Conservation (phyloP, 2,329 filamentous ascomycete genomes). For the Fusarium xylarioides region DNA sequence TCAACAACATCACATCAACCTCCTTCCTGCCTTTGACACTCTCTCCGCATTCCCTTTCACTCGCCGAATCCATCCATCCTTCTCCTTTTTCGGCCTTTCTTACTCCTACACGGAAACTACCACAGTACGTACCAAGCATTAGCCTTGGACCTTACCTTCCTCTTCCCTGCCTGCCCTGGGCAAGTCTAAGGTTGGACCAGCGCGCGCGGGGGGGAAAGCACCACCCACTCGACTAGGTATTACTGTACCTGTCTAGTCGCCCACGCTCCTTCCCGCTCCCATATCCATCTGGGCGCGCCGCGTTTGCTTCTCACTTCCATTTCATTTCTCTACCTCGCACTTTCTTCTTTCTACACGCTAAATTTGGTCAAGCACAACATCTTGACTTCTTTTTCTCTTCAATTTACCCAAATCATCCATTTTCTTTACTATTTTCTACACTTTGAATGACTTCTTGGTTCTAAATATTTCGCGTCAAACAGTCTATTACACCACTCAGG, state of each 20-base stretch:
- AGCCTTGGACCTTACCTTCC: slow-evolving; percentile 5
- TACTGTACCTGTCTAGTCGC: slow-evolving; percentile 23
- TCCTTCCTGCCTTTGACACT: background rate
- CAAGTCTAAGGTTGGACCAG: slow-evolving; percentile 33
- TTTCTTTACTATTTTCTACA: background rate
- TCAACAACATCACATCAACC: slow-evolving; percentile 5
- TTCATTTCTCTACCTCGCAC: slow-evolving; percentile 7
- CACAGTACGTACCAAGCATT: slow-evolving; percentile 30
- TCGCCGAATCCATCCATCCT: slow-evolving; percentile 16
- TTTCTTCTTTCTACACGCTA: background rate
- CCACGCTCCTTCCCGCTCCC: slow-evolving; percentile 33
- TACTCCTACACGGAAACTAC: slow-evolving; percentile 9
- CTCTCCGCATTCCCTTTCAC: slow-evolving; percentile 8
- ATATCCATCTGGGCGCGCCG: slow-evolving; percentile 35
- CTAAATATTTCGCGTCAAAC: slow-evolving; percentile 34
- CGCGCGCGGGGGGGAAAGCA: slow-evolving; percentile 35
- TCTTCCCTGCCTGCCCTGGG: slow-evolving; percentile 13
- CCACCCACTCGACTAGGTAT: slow-evolving; percentile 23
- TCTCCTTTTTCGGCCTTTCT: slow-evolving; percentile 31
- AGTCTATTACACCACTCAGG: slow-evolving; percentile 10
- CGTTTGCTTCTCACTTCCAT: slow-evolving; percentile 31
- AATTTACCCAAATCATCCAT: background rate
- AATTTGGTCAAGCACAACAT: slow-evolving; percentile 8
- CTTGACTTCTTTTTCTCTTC: background rate
- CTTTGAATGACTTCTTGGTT: slow-evolving; percentile 16